phyloP scores from a whole-genome alignment of 768 basidiomycete genomes.

The Trametes punicea region DNA sequence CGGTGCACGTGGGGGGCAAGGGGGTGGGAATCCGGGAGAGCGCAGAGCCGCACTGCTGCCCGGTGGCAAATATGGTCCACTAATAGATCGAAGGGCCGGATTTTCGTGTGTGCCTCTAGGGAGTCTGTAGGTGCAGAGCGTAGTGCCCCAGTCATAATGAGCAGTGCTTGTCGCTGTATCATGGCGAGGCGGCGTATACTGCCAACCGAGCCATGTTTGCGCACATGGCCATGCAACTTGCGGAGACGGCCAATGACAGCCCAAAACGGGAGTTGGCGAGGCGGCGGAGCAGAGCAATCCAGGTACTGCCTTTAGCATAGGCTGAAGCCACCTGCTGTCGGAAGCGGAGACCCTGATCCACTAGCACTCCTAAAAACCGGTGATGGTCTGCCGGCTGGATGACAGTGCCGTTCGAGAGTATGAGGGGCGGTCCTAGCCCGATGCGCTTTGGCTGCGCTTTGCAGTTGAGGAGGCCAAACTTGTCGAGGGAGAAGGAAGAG shows the following conservation, averaged over 20 bases:
- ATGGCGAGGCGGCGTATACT: neutral
- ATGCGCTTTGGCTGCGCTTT: neutral
- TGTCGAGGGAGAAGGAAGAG: constrained; percentile 22
- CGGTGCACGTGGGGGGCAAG: constrained; percentile 5
- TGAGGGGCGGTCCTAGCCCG: constrained; percentile 3
- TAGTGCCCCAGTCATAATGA: constrained; percentile 26
- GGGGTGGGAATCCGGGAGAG: constrained; percentile 24
- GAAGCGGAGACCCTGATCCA: constrained; percentile 32
- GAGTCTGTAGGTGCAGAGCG: constrained; percentile 23
- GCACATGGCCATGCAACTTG: neutral
- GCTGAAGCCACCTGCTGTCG: constrained; percentile 18
- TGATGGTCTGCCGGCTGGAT: neutral
- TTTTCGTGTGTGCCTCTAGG: constrained; percentile 20
- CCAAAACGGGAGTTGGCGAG: constrained; percentile 25
- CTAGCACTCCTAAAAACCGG: constrained; percentile 32
- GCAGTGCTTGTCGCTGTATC: too few species aligned
- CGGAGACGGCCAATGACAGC: neutral
- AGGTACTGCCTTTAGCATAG: constrained; percentile 23
- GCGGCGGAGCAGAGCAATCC: constrained; percentile 21
- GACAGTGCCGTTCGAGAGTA: constrained; percentile 9
- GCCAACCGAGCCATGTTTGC: neutral
- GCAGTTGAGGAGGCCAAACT: constrained; percentile 15
- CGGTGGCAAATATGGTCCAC: constrained; percentile 11
- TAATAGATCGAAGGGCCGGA: constrained; percentile 16
- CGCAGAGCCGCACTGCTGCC: constrained; percentile 14